Conservation (phyloP, 345 rosid species). For the Citrus unshiu region DNA sequence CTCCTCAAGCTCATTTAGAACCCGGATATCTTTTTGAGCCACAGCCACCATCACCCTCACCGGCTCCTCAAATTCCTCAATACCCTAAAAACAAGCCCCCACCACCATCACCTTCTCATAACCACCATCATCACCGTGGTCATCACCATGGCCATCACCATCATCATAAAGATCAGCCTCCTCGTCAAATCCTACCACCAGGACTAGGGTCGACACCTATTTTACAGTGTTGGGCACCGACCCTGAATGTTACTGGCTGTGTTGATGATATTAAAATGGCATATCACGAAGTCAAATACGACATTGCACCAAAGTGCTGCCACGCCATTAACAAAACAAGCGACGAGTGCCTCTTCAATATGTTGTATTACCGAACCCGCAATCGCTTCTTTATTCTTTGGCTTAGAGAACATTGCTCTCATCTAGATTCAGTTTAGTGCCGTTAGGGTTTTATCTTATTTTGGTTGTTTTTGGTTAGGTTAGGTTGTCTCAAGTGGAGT, state of each 20-base stretch:
- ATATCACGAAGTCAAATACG: not conserved
- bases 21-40: not conserved
- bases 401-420: not conserved
- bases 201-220: not conserved
- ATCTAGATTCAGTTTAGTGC: not conserved
- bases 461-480: not conserved
- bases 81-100: not conserved
- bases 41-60: not conserved
- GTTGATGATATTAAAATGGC: not conserved
- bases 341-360: not conserved
- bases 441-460: not conserved
- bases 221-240: not conserved
- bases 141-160: not conserved
- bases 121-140: not conserved
- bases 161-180: not conserved
- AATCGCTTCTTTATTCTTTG: not conserved
- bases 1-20: not conserved
- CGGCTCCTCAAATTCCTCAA: not conserved
- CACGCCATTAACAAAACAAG: not conserved
- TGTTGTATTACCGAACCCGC: not conserved
- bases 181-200: not conserved
- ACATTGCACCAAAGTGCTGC: not conserved
- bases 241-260: not conserved
- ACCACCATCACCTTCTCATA: not conserved
- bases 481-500: too few species aligned